Conservation (phyloP, 2,329 filamentous ascomycete species). For the Didymella exigua region DNA sequence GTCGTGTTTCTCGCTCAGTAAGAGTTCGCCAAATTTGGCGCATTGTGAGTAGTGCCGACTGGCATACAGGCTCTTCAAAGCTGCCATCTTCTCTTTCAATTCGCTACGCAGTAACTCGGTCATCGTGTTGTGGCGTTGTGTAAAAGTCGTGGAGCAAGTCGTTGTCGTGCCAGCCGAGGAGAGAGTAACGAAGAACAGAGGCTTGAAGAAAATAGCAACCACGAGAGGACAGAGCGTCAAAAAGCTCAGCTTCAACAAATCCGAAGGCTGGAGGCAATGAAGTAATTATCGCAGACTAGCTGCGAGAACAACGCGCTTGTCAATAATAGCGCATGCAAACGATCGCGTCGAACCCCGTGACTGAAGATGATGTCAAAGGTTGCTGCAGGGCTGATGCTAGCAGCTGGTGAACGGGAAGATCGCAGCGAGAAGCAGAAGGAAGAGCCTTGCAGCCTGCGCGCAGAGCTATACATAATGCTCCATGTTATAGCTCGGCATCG, state of each 20-base stretch:
- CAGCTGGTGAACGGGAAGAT: slow-evolving; percentile 2
- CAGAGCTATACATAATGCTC: slow-evolving; percentile 13
- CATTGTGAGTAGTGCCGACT: slow-evolving; percentile 47
- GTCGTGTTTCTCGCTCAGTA: slow-evolving; percentile 28
- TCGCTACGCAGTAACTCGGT: slow-evolving; percentile 22
- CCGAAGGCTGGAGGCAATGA: slow-evolving; percentile 13
- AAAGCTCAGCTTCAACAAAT: slow-evolving; percentile 5
- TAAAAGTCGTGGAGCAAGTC: background rate
- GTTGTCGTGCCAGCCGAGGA: background rate
- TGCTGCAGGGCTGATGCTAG: background rate
- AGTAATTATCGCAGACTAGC: slow-evolving; percentile 12
- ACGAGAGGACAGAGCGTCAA: background rate
- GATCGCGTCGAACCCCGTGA: slow-evolving; percentile 7
- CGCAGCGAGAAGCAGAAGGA: slow-evolving; percentile 1
- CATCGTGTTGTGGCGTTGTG: background rate
- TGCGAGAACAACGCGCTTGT: slow-evolving; percentile 6
- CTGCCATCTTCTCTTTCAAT: slow-evolving; percentile 33
- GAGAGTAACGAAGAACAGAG: background rate
- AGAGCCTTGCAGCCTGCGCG: slow-evolving; percentile 11
- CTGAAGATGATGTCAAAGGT: slow-evolving; percentile 13
- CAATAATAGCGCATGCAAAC: slow-evolving; percentile 5
- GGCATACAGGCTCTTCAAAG: slow-evolving; percentile 41
- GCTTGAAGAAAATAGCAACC: background rate
- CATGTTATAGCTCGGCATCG: slow-evolving; percentile 21
- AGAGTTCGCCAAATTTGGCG: slow-evolving; percentile 32